phyloP scores from a whole-genome alignment of 2,329 filamentous ascomycete species.

The Sporothrix globosa region DNA sequence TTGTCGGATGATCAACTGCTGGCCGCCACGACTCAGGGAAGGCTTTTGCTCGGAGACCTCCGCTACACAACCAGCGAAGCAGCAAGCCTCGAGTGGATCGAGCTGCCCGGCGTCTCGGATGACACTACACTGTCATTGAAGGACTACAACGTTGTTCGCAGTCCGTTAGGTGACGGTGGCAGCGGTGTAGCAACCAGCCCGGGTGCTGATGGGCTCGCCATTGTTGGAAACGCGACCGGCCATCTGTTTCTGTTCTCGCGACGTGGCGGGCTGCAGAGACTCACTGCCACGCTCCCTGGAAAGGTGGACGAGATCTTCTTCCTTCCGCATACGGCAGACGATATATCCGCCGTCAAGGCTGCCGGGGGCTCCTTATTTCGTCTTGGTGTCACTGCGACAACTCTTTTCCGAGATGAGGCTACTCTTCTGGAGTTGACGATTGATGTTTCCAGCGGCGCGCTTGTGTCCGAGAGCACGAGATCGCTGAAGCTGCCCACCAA shows the following conservation, averaged over 20 bases:
- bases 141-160: constrained; percentile 54
- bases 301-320: constrained; percentile 58
- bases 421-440: constrained; percentile 25
- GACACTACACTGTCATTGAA: constrained; percentile 46
- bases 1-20: constrained; percentile 79
- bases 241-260: constrained; percentile 51
- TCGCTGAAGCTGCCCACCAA: constrained; percentile 20
- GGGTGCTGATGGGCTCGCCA: constrained; percentile 45
- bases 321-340: constrained; percentile 40
- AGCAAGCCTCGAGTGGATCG: constrained; percentile 48
- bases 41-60: constrained; percentile 34
- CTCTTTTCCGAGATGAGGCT: constrained; percentile 52
- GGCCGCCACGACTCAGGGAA: constrained; percentile 43
- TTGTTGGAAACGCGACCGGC: constrained; percentile 56
- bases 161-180: constrained; percentile 36
- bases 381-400: constrained; percentile 48
- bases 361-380: background rate
- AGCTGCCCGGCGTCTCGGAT: constrained; percentile 45
- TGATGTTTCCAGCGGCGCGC: background rate
- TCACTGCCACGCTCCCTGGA: constrained; percentile 48
- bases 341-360: constrained; percentile 17
- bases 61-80: background rate
- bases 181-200: constrained; percentile 5
- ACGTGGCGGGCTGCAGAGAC: constrained; percentile 36
- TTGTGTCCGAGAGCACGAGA: background rate